A percentile compares a stretch with the other conserved stretches of the same genome.
These are phyloP conservation scores for Gyrodon lividus DNA, from an alignment of 768 basidiomycete species.

Conservation along the genomic window DNA sequence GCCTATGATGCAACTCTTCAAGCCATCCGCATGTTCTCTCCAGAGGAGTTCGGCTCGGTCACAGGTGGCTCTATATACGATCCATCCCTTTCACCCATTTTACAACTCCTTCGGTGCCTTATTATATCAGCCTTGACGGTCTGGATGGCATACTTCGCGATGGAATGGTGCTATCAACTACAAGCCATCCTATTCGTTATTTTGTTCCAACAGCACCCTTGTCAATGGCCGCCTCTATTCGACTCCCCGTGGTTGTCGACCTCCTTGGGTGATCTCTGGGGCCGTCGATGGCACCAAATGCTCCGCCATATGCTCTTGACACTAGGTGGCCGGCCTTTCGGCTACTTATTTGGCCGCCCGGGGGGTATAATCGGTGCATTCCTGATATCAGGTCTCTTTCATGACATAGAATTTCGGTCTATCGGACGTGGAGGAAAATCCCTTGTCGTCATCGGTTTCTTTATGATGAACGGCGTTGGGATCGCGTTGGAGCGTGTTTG, in stretches of 20 bases:
- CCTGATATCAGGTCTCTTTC: slow-evolving; percentile 54
- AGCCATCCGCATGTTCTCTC: slow-evolving; percentile 30
- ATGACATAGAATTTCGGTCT: slow-evolving; percentile 54
- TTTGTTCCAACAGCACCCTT: slow-evolving; percentile 45
- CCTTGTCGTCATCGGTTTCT: slow-evolving; percentile 44
- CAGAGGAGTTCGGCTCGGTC: slow-evolving; percentile 36
- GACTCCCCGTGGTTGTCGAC: slow-evolving; percentile 53
- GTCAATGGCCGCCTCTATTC: slow-evolving; percentile 65
- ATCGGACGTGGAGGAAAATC: slow-evolving; percentile 52
- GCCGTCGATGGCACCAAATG: slow-evolving; percentile 63
- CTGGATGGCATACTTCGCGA: slow-evolving; percentile 42
- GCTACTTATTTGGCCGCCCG: slow-evolving; percentile 43
- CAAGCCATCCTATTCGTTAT: slow-evolving; percentile 43
- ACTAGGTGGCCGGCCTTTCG: slow-evolving; percentile 46
- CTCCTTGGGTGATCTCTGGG: slow-evolving; percentile 64
- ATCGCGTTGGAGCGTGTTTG: slow-evolving; percentile 49
- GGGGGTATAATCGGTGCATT: slow-evolving; percentile 59
- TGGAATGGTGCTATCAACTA: slow-evolving; percentile 44
- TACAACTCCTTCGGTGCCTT: slow-evolving; percentile 38
- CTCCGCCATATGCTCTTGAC: slow-evolving; percentile 57
- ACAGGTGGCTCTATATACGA: slow-evolving; percentile 39
- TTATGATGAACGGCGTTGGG: slow-evolving; percentile 53
- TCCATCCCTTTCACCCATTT: slow-evolving; percentile 30
- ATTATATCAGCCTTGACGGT: slow-evolving; percentile 44
- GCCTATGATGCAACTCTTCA: slow-evolving; percentile 15